phyloP scores from a whole-genome alignment of 768 basidiomycete species.

The Botryobasidium botryosum region DNA sequence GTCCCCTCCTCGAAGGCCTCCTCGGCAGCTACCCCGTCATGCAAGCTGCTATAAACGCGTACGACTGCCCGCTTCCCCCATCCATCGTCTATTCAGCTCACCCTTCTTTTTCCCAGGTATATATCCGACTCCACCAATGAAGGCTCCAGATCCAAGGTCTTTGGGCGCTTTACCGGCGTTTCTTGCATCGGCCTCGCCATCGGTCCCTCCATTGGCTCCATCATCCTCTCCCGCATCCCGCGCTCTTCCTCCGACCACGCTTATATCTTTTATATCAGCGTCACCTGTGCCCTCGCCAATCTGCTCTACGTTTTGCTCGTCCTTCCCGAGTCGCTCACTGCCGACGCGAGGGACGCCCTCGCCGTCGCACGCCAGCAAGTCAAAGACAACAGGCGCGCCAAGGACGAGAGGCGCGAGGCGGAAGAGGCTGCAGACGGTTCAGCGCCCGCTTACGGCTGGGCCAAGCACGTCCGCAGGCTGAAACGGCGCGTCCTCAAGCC shows the following conservation, averaged over 20 bases:
- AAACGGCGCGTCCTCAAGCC: not conserved
- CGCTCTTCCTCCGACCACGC: constrained; percentile 25
- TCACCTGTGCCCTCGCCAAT: constrained; percentile 28
- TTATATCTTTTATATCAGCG: constrained; percentile 36
- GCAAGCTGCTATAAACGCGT: constrained; percentile 43
- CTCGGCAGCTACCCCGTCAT: constrained; percentile 62
- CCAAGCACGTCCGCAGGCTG: no score
- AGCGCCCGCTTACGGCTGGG: not conserved
- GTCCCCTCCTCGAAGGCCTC: constrained; percentile 64
- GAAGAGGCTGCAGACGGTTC: constrained; percentile 15
- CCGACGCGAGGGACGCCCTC: constrained; percentile 17
- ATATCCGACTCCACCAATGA: constrained; percentile 68
- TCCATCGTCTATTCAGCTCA: constrained; percentile 12
- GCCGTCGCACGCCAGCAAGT: no score
- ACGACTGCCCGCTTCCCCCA: constrained; percentile 17
- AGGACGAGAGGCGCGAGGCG: constrained; percentile 18
- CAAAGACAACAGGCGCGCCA: constrained; percentile 12
- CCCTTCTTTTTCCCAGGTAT: constrained; percentile 24
- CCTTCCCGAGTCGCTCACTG: constrained; percentile 31
- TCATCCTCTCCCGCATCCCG: constrained; percentile 31
- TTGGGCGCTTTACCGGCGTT: constrained; percentile 52
- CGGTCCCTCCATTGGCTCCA: constrained; percentile 54
- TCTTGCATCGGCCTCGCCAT: constrained; percentile 59
- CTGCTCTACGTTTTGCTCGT: constrained; percentile 44
- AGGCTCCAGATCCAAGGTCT: constrained; percentile 38